phyloP scores from a whole-genome alignment of 176 grass and related monocot genomes.

The Paspalum vaginatum region DNA sequence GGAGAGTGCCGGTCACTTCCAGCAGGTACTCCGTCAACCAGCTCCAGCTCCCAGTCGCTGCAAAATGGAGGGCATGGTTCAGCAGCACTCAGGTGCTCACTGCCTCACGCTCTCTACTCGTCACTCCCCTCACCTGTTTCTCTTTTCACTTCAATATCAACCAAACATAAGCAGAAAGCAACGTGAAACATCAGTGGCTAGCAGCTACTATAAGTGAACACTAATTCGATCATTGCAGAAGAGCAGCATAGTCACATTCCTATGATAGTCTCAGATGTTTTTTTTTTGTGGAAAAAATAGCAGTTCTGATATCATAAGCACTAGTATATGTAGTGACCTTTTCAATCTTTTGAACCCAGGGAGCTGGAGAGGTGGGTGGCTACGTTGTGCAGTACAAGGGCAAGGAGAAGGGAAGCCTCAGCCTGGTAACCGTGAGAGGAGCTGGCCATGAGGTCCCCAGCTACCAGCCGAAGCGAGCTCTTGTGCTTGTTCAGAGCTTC shows the following conservation, averaged over 20 bases:
- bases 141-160: not conserved
- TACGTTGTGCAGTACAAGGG: constrained; percentile 59
- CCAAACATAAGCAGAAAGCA: not conserved
- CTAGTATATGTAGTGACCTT: not conserved
- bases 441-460: constrained; percentile 86
- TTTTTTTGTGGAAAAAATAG: too few relatives aligned
- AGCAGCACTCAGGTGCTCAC: constrained; percentile 53
- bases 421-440: constrained; percentile 84
- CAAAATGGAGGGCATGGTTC: constrained; percentile 72
- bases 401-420: constrained; percentile 71
- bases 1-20: constrained; percentile 77
- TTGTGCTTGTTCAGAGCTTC: constrained; percentile 62
- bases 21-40: constrained; percentile 79
- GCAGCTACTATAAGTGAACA: not conserved
- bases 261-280: not conserved
- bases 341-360: constrained; percentile 40
- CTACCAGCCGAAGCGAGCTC: constrained; percentile 63
- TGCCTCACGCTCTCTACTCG: not conserved
- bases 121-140: not conserved
- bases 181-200: not conserved
- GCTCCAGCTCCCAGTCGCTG: constrained; percentile 52
- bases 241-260: not conserved
- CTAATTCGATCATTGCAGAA: not conserved
- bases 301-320: not conserved
- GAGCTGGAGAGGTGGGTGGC: constrained; percentile 71